Evolutionary conservation across 176 grass and related monocot species (phyloP).

Genomic region (Microstegium vimineum): DNA sequence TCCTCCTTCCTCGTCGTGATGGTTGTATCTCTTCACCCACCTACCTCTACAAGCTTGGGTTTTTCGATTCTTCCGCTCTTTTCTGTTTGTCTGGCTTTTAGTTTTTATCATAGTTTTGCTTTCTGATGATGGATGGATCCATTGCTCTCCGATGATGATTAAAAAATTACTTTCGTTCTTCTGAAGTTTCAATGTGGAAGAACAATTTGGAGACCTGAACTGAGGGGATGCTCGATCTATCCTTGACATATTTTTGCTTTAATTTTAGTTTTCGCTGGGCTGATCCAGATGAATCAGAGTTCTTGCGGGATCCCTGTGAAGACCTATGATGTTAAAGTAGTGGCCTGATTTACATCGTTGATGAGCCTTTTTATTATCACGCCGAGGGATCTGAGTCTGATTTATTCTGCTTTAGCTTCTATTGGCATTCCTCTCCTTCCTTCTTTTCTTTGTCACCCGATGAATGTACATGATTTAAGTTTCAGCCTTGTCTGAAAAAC

Average conservation of each 20-base stretch:
- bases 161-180: conserved; percentile 55
- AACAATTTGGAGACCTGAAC: conserved; percentile 57
- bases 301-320: neutral
- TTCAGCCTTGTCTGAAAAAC: conserved; percentile 54
- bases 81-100: rapidly evolving
- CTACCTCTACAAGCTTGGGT: neutral
- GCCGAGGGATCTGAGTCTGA: conserved; percentile 26
- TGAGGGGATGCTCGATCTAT: conserved; percentile 8
- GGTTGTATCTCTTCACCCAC: neutral
- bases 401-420: neutral
- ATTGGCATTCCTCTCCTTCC: no score
- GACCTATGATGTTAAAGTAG: conserved; percentile 54
- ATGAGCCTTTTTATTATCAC: conserved; percentile 36
- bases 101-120: neutral
- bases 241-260: neutral
- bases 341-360: conserved; percentile 41
- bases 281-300: neutral
- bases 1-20: neutral
- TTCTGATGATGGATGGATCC: neutral
- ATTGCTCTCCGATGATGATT: conserved; percentile 29
- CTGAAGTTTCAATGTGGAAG: conserved; percentile 48
- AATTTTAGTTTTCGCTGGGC: neutral
- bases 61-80: neutral
- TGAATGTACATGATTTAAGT: conserved; percentile 39
- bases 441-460: neutral